Conservation (phyloP, 495 filamentous ascomycete species). For the Podospora appendiculata region DNA sequence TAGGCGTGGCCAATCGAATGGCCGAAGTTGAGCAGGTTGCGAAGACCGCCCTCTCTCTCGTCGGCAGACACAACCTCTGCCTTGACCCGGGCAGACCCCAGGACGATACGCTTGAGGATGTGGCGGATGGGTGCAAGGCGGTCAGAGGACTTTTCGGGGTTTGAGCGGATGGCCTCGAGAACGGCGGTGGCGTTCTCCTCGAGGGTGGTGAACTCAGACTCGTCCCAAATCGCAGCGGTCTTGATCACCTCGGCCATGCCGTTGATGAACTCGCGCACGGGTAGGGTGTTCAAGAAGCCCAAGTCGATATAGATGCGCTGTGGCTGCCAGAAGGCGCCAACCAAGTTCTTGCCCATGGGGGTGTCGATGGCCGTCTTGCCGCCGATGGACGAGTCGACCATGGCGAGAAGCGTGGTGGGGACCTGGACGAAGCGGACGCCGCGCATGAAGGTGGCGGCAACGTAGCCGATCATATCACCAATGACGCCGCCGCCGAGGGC, state of each 20-base stretch:
- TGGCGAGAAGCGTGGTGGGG: conserved; percentile 86
- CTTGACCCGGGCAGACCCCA: conserved; percentile 86
- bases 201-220: conserved; percentile 75
- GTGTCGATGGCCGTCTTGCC: conserved; percentile 98
- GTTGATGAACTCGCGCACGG: conserved; percentile 91
- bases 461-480: conserved; percentile 94
- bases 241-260: conserved; percentile 99
- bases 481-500: conserved; percentile 97
- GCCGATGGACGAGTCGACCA: conserved; percentile 98
- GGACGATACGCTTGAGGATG: conserved; percentile 76
- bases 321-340: conserved; percentile 96
- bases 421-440: conserved; percentile 95
- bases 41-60: conserved; percentile 87
- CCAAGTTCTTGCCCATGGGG: conserved; percentile 92
- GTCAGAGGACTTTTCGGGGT: conserved; percentile 37
- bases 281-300: conserved; percentile 84
- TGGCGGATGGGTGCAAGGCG: conserved; percentile 63
- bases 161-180: conserved; percentile 58
- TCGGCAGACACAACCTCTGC: conserved; percentile 88
- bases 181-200: conserved; percentile 74
- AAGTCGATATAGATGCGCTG: conserved; percentile 90
- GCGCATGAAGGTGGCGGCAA: conserved; percentile 96
- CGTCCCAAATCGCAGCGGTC: conserved; percentile 94
- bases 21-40: conserved; percentile 94
- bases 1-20: conserved; percentile 97